Evolutionary conservation across 352 stramenopile species (phyloP), one percentile per base, ranked within the genome.

Genomic region (Globisporangium abappressorium): DNA sequence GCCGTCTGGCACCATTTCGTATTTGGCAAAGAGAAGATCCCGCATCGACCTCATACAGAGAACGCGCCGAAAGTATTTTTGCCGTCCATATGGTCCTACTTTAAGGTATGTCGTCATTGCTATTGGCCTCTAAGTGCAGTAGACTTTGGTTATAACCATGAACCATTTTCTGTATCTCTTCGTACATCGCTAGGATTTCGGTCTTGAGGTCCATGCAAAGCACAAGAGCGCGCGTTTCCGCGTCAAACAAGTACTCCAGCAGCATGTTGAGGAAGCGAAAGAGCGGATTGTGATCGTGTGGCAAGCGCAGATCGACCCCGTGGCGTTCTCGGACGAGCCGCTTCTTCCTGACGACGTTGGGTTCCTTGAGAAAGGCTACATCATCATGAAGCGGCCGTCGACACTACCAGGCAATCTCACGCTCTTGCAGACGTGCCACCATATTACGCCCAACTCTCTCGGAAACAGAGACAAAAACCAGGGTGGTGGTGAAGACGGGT

Each of bases 231-330:
- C 78, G n/a, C 70, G 77, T 59, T 84, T 84, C 34, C 73, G 73
- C n/a, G 70, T 73, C 33, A 81, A 84, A 46, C 68, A 77, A n/a
- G 69, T 82, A 0, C 22, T 75, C 3, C 66, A 73, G 26, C 73
- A 75, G 62, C 72, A 76, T 36, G 68, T 67, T 15, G 70, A 77
- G 22, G 57, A 61, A 9, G 9, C 9, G 36, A 43, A 55, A 14
- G 69, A 84, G 0, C 79, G 79, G n/a, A 65, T 84, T 22, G 65
- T 89, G 28, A 74, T 89, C 53, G 24, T 86, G 9, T 86, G 77
- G 69, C 64, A 72, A 6, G 78, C 75, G 1, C 34, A 77, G 14
- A 67, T 83, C 30, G 80, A 84, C 38, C 79, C 81, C 0, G 73
- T 82, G n/a, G 76, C 79, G 61, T 80, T 86, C 57, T 77, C 70